Evolutionary conservation across 352 stramenopile species (phyloP), one percentile per base, ranked within the genome.

Genomic region (Phytopythium vexans): DNA sequence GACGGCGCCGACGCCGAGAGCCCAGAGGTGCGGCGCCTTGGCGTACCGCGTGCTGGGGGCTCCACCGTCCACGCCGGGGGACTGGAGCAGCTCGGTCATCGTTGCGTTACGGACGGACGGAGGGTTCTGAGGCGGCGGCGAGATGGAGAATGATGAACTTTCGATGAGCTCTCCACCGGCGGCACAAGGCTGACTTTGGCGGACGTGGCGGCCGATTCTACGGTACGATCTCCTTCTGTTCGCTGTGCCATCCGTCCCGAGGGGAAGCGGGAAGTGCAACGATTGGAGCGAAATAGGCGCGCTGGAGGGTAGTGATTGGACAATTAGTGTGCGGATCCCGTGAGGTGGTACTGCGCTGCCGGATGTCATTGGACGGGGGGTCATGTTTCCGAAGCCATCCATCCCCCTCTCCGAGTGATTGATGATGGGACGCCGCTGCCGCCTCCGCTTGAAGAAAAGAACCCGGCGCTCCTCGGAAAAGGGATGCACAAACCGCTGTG

Each of bases 11-110:
- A 86, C 72, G 1, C 72, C 75, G 14, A 86, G 48, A 7, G 70
- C 70, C 74, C 74, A 86, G 39, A 86, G 72, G 41, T 86, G 74
- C 40, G 72, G 70, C 38, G 58, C 70, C 45, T 80, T 80, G 27
- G 74, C 74, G 48, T 77, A 84, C 33, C 75, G 75, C 37, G 76
- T 48, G 32, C 46, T 55, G 21, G n/a, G 5, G 6, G 12, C 39
- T 12, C 39, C 34, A 3, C 36, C 12, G 33, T 42, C 21, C n/a
- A 1, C 33, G 5, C 46, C 34, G 35, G 46, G 46, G 34, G 46
- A 52, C 34, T 52, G 15, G 33, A 52, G 5, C 7, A 27, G n/a
- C 21, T 27, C 21, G 34, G 33, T 52, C 46, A 52, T 52, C 4
- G 16, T 41, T 8, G 6, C n/a, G 35, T 6, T 21, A 14, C 12